Percentiles rank a stretch among this genome's conserved stretches.
Conservation (phyloP, 345 rosid species). For the Lepidium didymum region DNA sequence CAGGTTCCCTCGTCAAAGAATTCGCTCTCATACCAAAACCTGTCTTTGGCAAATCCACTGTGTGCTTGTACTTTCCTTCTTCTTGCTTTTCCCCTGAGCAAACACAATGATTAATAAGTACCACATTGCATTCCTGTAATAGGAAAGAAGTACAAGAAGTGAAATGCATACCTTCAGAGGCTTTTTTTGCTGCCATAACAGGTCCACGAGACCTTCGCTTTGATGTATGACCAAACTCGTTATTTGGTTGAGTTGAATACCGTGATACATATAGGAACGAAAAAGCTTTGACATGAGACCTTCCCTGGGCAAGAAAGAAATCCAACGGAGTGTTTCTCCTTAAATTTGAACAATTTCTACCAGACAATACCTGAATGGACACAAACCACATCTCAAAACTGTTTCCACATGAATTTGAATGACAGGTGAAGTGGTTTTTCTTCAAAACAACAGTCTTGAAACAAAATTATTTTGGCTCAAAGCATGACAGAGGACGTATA, state of each 20-base stretch:
- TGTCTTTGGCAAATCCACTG: slow-evolving; percentile 84
- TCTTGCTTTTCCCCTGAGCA: slow-evolving; percentile 70
- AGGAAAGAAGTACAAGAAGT: neutral
- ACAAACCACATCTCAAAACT: slow-evolving; percentile 10
- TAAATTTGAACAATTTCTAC: slow-evolving; percentile 38
- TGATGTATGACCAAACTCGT: slow-evolving; percentile 45
- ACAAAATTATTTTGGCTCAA: neutral
- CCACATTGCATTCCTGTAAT: neutral
- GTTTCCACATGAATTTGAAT: neutral
- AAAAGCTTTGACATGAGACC: slow-evolving; percentile 38
- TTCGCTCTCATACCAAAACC: slow-evolving; percentile 88
- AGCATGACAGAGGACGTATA: neutral
- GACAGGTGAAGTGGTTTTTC: neutral
- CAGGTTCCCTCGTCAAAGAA: slow-evolving; percentile 81
- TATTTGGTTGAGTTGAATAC: slow-evolving; percentile 37
- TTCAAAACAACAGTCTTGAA: neutral
- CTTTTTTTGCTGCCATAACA: slow-evolving; percentile 87
- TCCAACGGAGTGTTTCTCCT: slow-evolving; percentile 36
- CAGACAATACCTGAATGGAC: slow-evolving; percentile 46
- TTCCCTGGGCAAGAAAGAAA: slow-evolving; percentile 35
- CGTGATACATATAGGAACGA: slow-evolving; percentile 37
- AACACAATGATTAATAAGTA: slow-evolving; percentile 8
- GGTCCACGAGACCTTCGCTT: slow-evolving; percentile 86
- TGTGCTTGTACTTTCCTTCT: slow-evolving; percentile 87
- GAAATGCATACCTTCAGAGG: slow-evolving; percentile 48